Evolutionary conservation across 352 stramenopile species (phyloP), one percentile per base, ranked within the genome.

Genomic region (Pythium rhizo-oryzae): DNA sequence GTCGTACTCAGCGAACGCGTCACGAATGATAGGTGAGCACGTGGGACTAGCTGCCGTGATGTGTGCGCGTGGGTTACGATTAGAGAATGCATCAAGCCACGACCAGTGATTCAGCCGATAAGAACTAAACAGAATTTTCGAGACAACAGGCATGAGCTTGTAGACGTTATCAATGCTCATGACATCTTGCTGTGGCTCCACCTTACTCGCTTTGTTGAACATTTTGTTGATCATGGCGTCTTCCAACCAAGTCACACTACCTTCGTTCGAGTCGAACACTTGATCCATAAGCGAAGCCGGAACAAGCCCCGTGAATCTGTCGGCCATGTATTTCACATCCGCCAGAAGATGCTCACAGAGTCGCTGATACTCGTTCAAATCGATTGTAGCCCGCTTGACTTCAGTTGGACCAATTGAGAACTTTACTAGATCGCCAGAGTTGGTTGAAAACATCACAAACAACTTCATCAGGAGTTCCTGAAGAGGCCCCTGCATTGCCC

Each of bases 241-340:
- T 24, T 52, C 46, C 12, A 52, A 19, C 9, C 19, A 12, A 24
- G 12, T 23, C 11, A 52, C 21, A 21, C 46, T 21, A 52, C 46
- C 46, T 23, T 52, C 19, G 11, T 7, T 21, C 12, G 9, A 11
- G 11, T 9, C 7, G 7, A 21, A 23, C 7, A 52, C 8, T 19
- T 52, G 13, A 24, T 19, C 46, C 11, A 52, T 52, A 8, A 52
- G n/a, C 21, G 12, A 19, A 19, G 9, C 19, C 8, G 46, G 46
- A 52, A 52, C 46, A 19, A 52, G n/a, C 19, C 46, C 46, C 11
- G 46, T 52, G 46, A 52, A 52, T 24, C 21, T 52, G 19, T 52
- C 46, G 19, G 21, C n/a, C 46, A 52, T 52, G 46, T 23, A 52
- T 21, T 52, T 52, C 7, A 52, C 46, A 24, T 52, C 21, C 7